phyloP scores from a whole-genome alignment of 2,329 filamentous ascomycete genomes.

The Ascochyta lentis region DNA sequence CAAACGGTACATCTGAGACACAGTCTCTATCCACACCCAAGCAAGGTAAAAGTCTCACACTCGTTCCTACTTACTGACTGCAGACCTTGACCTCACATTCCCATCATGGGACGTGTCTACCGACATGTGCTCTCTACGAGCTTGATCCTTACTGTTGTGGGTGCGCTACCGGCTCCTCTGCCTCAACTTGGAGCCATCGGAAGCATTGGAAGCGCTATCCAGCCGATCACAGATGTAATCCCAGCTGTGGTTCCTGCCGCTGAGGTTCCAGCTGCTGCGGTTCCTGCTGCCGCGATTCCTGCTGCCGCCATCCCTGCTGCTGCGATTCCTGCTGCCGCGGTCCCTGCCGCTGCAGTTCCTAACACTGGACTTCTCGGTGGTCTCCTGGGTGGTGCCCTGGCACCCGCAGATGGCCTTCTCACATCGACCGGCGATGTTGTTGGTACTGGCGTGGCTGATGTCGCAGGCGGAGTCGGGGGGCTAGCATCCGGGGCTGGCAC shows the following conservation, averaged over 20 bases:
- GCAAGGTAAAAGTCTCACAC: conserved; percentile 3
- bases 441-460: no score
- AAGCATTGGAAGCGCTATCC: not conserved
- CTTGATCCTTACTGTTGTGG: conserved; percentile 5
- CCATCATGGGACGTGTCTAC: conserved; percentile 14
- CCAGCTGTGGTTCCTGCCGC: no score
- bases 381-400: not conserved
- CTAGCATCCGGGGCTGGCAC: no score
- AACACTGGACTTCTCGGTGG: not conserved
- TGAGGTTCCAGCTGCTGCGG: no score
- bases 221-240: no score
- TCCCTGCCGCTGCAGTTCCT: no score
- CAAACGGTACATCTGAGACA: not conserved
- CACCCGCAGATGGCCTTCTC: not conserved
- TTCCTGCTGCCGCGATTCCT: no score
- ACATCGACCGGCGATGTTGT: no score
- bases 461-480: no score
- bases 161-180: conserved; percentile 7
- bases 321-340: no score
- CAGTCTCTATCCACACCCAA: not conserved
- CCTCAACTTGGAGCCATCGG: not conserved
- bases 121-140: conserved; percentile 16
- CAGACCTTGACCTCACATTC: not conserved
- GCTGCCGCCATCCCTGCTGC: no score
- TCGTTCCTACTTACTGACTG: not conserved